Conservation (phyloP, 768 basidiomycete genomes). For the Termitomyces sp. region DNA sequence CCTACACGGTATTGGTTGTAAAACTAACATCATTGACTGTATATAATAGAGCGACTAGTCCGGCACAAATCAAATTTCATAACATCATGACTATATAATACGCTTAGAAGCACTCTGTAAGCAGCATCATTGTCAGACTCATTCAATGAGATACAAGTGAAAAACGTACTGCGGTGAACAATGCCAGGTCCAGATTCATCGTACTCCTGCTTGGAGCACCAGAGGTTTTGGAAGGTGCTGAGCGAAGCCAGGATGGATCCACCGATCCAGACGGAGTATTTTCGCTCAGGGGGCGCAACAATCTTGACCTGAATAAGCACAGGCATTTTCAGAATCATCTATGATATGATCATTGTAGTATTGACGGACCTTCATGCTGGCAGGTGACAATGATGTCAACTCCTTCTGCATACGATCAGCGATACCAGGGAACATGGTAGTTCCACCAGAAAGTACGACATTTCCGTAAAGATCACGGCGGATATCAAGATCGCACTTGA, state of each 20-base stretch:
- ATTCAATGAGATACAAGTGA: neutral
- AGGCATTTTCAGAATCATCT: conserved; percentile 3
- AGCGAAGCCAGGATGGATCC: conserved; percentile 85
- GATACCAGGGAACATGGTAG: conserved; percentile 96
- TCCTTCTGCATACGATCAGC: conserved; percentile 96
- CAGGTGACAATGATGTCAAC: conserved; percentile 77
- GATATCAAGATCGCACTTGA: conserved; percentile 85
- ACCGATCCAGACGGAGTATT: conserved; percentile 96
- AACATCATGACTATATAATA: conserved; percentile 8
- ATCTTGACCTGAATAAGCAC: conserved; percentile 66
- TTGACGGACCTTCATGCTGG: conserved; percentile 77
- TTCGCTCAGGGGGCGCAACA: conserved; percentile 89
- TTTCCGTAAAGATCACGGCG: conserved; percentile 80
- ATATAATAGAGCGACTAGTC: too few relatives aligned
- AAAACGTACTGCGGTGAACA: conserved; percentile 70
- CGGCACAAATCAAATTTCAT: neutral
- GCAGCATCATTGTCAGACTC: neutral
- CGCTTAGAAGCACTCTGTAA: conserved; percentile 27
- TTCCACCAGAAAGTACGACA: conserved; percentile 85
- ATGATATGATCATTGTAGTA: neutral
- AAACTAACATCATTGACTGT: too few relatives aligned
- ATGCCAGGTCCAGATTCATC: conserved; percentile 81
- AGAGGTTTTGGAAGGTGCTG: conserved; percentile 95
- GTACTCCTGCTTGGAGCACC: conserved; percentile 93
- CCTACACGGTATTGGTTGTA: too few relatives aligned